Conservation (phyloP, 441 rosid genomes). For the Isatis lusitanica region DNA sequence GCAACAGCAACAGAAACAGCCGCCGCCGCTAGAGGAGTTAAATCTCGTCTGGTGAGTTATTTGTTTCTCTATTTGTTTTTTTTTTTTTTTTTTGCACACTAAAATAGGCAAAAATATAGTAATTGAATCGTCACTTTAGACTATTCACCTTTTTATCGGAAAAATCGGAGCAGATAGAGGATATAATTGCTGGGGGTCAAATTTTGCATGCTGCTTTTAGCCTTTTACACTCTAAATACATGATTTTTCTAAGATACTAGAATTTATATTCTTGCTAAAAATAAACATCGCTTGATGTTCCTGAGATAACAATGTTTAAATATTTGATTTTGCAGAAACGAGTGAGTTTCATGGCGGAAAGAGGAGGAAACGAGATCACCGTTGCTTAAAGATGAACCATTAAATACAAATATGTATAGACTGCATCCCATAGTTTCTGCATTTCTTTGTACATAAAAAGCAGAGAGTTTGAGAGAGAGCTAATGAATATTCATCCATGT, state of each 20-base stretch:
- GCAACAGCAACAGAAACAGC: slow-evolving; percentile 7
- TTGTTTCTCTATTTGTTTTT: too few species aligned
- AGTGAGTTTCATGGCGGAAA: slow-evolving; percentile 68
- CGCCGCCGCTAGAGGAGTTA: slow-evolving; percentile 51
- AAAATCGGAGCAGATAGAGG: background rate
- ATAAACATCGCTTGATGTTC: background rate
- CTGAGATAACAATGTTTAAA: background rate
- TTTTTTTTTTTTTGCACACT: background rate
- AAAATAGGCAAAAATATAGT: background rate
- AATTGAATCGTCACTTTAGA: background rate
- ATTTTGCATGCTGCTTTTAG: slow-evolving; percentile 29
- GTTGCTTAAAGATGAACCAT: slow-evolving; percentile 41
- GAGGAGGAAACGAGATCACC: slow-evolving; percentile 59
- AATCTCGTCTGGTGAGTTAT: slow-evolving; percentile 28
- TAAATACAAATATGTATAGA: background rate
- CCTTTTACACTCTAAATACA: background rate
- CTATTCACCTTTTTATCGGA: background rate
- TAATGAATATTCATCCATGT: slow-evolving; percentile 21
- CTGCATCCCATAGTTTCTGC: slow-evolving; percentile 30
- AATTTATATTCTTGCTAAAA: background rate
- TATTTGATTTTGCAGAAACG: slow-evolving; percentile 60
- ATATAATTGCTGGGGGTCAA: slow-evolving; percentile 13
- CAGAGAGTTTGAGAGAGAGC: slow-evolving; percentile 30
- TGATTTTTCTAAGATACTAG: background rate
- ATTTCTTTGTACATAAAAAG: slow-evolving; percentile 32